phyloP scores from a whole-genome alignment of 495 filamentous ascomycete genomes.

The Neurospora sublineolata region DNA sequence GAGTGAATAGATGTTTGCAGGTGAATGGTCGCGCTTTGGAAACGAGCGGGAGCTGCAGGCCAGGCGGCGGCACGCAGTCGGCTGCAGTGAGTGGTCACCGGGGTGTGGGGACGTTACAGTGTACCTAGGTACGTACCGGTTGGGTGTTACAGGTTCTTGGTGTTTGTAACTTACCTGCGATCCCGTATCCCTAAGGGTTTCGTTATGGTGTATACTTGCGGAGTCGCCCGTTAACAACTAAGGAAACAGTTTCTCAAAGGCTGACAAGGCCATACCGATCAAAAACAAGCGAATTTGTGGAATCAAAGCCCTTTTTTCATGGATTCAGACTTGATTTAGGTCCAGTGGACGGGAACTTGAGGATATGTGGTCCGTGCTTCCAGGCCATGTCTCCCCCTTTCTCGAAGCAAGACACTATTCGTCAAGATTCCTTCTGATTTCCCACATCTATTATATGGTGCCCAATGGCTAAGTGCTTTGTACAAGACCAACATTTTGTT shows the following conservation, averaged over 20 bases:
- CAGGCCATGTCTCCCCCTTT: background rate
- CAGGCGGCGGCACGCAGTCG: background rate
- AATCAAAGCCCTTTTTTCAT: background rate
- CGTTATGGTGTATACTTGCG: background rate
- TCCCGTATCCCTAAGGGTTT: background rate
- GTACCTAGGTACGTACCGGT: background rate
- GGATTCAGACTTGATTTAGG: background rate
- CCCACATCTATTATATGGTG: background rate
- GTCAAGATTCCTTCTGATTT: background rate
- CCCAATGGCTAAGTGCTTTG: background rate
- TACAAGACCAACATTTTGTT: conserved; percentile 9
- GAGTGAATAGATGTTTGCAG: background rate
- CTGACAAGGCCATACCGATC: background rate
- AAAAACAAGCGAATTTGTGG: background rate
- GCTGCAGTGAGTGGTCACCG: background rate
- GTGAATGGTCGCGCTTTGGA: background rate
- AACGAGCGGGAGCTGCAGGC: background rate
- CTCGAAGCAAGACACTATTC: background rate
- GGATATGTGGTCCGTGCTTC: background rate
- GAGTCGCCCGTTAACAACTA: background rate
- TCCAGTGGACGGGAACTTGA: background rate
- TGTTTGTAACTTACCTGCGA: background rate
- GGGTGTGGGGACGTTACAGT: background rate
- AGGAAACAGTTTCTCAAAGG: background rate
- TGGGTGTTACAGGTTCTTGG: background rate